Percentiles rank a stretch among this genome's conserved stretches.
phyloP scores from a whole-genome alignment of 2,329 filamentous ascomycete genomes.

The Diaporthe helianthi region DNA sequence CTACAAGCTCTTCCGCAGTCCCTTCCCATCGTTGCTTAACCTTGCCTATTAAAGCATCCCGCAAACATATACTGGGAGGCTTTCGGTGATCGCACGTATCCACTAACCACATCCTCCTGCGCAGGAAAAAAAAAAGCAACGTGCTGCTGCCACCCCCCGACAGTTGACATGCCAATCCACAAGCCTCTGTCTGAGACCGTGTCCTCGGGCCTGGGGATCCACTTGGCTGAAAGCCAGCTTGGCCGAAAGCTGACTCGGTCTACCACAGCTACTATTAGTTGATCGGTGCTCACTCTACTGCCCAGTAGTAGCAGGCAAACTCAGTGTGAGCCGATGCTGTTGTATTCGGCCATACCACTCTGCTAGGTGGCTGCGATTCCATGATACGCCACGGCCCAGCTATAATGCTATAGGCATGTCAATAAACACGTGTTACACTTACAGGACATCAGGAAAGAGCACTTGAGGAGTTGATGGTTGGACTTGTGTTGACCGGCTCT shows the following conservation, averaged over 20 bases:
- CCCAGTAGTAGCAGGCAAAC: not conserved
- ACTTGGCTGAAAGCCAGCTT: slow-evolving; percentile 17
- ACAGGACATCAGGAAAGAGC: not conserved
- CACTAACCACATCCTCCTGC: slow-evolving; percentile 20
- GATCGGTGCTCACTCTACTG: not conserved
- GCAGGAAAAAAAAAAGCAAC: slow-evolving; percentile 15
- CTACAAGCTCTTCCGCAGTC: slow-evolving; percentile 9
- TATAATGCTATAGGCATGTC: not conserved
- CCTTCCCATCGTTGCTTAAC: not conserved
- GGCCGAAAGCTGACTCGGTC: slow-evolving; percentile 31
- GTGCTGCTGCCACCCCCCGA: slow-evolving; percentile 2
- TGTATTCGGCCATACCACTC: slow-evolving; percentile 31
- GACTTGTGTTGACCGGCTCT: not conserved
- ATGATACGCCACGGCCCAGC: not conserved
- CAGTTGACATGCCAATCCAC: slow-evolving; percentile 23
- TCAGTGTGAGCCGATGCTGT: slow-evolving; percentile 14
- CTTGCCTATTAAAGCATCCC: slow-evolving; percentile 19
- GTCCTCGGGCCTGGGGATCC: slow-evolving; percentile 29
- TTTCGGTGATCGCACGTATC: slow-evolving; percentile 12
- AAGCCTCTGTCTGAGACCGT: slow-evolving; percentile 30
- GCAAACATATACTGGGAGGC: slow-evolving; percentile 4
- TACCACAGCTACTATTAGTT: not conserved
- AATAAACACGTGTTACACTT: slow-evolving; percentile 1
- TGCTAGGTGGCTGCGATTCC: not conserved
- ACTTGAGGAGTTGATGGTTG: not conserved